Base-by-base conservation (phyloP, 192 early-diverging fungal species). In the Backusella westeae region DNA sequence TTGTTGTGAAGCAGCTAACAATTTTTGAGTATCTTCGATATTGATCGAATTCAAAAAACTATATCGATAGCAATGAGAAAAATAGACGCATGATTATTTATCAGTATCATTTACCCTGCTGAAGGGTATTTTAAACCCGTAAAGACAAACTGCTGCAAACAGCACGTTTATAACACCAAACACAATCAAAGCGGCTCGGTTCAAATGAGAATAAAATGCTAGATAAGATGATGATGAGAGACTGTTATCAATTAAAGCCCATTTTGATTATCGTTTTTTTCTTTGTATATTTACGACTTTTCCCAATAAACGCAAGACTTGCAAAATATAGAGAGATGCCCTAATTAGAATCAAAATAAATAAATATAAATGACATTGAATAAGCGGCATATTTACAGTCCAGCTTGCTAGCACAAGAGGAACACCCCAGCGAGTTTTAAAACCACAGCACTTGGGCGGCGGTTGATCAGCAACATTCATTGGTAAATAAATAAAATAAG, bases 161-260 rank as follows among this genome's bases (percentile, higher is more conserved):
- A 29, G 8, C 32, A 39, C 21, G 23, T 74, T 74, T 26, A 74
- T 19, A 17, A 23, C 35, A 41, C 53, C 72, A 39, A 65, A 74
- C 6, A 74, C 56, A 6, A 74, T 29, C 14, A 59, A 32, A 0
- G 35, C 34, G 26, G 72, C 34, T 63, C 17, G 36, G 36, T 74
- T 65, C 26, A 65, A 38, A 41, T 74, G 42, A 59, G 52, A 23
- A 65, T 65, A 65, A 41, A 74, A 65, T 26, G 72, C 72, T 74
- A 6, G 6, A 10, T 8, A 41, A n/a, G 4, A 69, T 23, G 38
- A 38, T 32, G 4, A 7, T 34, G 14, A 41, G 34, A 23, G 67
- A 39, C 1, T 36, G 39, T 69, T 12, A 42, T 21, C 39, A 59
- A 73, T 38, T 34, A 35, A 38, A 32, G 32, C 32, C 2, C 32